Evolutionary conservation across 2,329 filamentous ascomycete species (phyloP).

Genomic region (Aspergillus neoniger): DNA sequence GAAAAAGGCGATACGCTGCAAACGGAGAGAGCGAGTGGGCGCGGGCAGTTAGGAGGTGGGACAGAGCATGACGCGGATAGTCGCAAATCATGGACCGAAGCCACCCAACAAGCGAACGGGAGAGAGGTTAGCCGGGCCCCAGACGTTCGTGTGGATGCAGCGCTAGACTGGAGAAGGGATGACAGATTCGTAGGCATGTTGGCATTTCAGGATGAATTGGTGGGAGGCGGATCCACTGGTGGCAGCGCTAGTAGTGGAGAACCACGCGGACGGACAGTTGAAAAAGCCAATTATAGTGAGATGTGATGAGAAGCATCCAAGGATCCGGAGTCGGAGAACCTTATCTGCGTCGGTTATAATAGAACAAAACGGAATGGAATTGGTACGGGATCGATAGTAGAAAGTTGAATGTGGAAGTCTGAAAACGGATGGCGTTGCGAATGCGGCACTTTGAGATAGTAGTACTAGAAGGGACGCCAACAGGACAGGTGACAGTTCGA

Average conservation of each 20-base stretch:
- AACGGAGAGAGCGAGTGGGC: neutral
- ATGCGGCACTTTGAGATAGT: too few relatives aligned
- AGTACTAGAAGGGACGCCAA: too few relatives aligned
- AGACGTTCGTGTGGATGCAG: slow-evolving; percentile 2
- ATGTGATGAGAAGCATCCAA: neutral
- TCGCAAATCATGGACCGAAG: slow-evolving; percentile 1
- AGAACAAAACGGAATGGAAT: too few relatives aligned
- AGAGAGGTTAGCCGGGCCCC: neutral
- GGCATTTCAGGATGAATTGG: neutral
- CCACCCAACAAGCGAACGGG: slow-evolving; percentile 3
- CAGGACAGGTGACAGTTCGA: too few relatives aligned
- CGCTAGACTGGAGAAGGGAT: neutral
- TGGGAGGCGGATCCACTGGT: neutral
- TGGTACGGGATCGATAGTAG: too few relatives aligned
- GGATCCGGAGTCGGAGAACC: neutral
- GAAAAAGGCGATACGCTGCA: neutral
- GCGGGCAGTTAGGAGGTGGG: neutral
- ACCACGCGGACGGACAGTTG: slow-evolving; percentile 1
- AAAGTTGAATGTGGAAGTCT: too few relatives aligned
- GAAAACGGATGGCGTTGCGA: too few relatives aligned
- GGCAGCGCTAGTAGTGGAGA: slow-evolving; percentile 7
- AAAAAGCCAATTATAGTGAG: too few relatives aligned
- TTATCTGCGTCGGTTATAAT: too few relatives aligned
- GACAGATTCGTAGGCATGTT: slow-evolving; percentile 1
- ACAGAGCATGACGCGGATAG: slow-evolving; percentile 10